Base-by-base conservation (phyloP, 352 stramenopile genomes). In the Phytophthora melonis region DNA sequence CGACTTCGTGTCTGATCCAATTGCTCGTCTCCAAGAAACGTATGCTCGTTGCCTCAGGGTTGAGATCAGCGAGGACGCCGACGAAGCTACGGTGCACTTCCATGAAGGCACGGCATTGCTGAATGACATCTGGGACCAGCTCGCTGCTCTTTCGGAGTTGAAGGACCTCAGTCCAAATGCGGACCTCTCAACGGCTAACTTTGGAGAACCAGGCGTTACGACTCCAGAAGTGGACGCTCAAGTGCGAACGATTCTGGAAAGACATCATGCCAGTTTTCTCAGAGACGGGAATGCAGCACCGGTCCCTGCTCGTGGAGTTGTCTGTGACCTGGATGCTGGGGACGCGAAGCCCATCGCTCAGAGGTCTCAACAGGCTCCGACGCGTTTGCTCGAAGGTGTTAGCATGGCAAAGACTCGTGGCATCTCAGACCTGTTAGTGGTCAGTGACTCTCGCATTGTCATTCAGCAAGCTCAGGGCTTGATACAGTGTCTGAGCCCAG, bases 401-500 rank as follows among this genome's bases (percentile, higher is more conserved):
- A 1, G 5, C 2, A 54, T 65, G 41, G 58, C 25, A 3, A 11
- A 56, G 0, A 16, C 21, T 27, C 39, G 58, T 14, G 25, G 10
- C 1, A 45, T 64, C 14, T n/a, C 16, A 30, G 14, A 64, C 5
- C n/a, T 64, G 0, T 18, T 64, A 1, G 18, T 64, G 0, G 58
- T 64, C 2, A 41, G 41, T 56, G 32, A 36, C 43, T 56, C 60
- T 47, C 60, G 47, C 5, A 67, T 67, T 30, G 32, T 34, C 0
- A 64, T 70, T 13, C 55, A 70, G 19, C 43, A 64, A 47, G 55
- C 23, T 13, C 63, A 70, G 2, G 54, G 54, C 36, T 14, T 70
- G 16, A 70, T 58, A 9, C 59, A 50, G 11, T 66, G 59, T 39
- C 14, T 66, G 45, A 58, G 32, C 4, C 59, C 47, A 6, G 32